Evolutionary conservation across 106 monocot species (phyloP), one percentile per base, ranked within the genome.

Genomic region (Allium sativum): DNA sequence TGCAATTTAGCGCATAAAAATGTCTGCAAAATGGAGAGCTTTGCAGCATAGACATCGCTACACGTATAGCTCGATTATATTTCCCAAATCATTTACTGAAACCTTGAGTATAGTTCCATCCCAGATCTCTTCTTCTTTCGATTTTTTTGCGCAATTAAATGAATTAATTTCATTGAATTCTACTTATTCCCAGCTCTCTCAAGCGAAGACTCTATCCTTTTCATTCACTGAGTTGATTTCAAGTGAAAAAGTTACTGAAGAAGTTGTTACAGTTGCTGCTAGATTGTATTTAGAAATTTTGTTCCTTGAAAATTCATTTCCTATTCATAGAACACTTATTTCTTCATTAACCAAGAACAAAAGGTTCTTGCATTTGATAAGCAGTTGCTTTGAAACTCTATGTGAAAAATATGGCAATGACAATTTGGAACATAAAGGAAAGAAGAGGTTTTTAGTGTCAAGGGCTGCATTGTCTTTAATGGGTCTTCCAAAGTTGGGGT

Each of bases 1-100:
- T 5, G 31, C 4, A 31, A 31, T 31, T 31, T 31, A 31, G 5
- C 31, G 31, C 31, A 31, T 31, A 56, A 72, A 67, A 64, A 98
- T 98, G 96, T 99, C 98, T 2, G 70, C 88, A 45, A 99, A 99
- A 66, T 99, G 98, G 98, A 73, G 98, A 46, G 84, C 98, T 43
- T 54, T 92, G 65, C 98, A 92, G 65, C 92, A 92, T 70, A 77
- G 81, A 21, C 98, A 99, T 72, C 80, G 81, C 20, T 99, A 88
- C 82, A 92, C 92, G 10, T 92, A 99, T 82, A 81, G 70, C 68
- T 99, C 85, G 12, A 74, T 92, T 56, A 45, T 80, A 48, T 99
- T 98, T 67, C 88, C 92, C 41, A 81, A 76, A 54, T 68, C 74
- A 52, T 88, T 76, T 65, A 18, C 74, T 18, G 64, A 79, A 69